A percentile compares a stretch with the other conserved stretches of the same genome.
Evolutionary conservation across 2,329 filamentous ascomycete species (phyloP).

Genomic region (Monosporascus sp.): DNA sequence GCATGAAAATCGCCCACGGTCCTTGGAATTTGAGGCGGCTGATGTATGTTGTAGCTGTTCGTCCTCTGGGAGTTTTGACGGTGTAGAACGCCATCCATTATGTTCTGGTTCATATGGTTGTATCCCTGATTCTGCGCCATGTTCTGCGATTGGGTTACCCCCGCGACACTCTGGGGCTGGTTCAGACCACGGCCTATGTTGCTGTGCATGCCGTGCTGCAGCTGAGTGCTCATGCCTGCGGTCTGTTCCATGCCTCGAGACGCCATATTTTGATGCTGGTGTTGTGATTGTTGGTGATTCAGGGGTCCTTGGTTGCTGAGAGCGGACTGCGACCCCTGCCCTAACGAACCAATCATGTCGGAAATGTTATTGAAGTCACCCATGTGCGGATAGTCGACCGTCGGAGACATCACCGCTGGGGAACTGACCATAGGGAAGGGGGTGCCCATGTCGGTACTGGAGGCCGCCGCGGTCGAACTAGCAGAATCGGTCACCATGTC

Average conservation of each 20-base stretch:
- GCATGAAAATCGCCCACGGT: slow-evolving; percentile 47
- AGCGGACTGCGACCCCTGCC: slow-evolving; percentile 28
- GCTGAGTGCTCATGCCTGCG: slow-evolving; percentile 28
- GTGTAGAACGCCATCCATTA: slow-evolving; percentile 28
- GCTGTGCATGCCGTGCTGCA: slow-evolving; percentile 28
- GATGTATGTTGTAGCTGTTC: slow-evolving; percentile 35
- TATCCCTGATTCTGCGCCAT: slow-evolving; percentile 22
- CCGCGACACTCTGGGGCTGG: slow-evolving; percentile 26
- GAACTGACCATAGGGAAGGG: slow-evolving; percentile 46
- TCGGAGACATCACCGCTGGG: slow-evolving; percentile 48
- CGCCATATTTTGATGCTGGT: slow-evolving; percentile 20
- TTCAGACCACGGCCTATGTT: slow-evolving; percentile 24
- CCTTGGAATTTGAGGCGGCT: slow-evolving; percentile 30
- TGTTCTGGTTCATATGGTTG: slow-evolving; percentile 18
- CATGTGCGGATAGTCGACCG: slow-evolving; percentile 44
- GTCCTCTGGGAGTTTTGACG: slow-evolving; percentile 32
- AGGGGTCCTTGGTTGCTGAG: slow-evolving; percentile 27
- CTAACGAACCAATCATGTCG: slow-evolving; percentile 50
- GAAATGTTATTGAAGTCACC: slow-evolving; percentile 44
- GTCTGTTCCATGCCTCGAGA: slow-evolving; percentile 28
- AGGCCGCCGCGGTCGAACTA: slow-evolving; percentile 29
- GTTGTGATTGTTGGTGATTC: slow-evolving; percentile 26
- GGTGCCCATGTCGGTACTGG: slow-evolving; percentile 39
- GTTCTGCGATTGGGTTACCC: slow-evolving; percentile 25
- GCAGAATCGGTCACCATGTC: slow-evolving; percentile 34